Percentiles rank a stretch among this genome's conserved stretches.
These are phyloP conservation scores for Cladosporium cucumerinum DNA, from an alignment of 2,329 filamentous ascomycete genomes.

Conservation along the genomic window DNA sequence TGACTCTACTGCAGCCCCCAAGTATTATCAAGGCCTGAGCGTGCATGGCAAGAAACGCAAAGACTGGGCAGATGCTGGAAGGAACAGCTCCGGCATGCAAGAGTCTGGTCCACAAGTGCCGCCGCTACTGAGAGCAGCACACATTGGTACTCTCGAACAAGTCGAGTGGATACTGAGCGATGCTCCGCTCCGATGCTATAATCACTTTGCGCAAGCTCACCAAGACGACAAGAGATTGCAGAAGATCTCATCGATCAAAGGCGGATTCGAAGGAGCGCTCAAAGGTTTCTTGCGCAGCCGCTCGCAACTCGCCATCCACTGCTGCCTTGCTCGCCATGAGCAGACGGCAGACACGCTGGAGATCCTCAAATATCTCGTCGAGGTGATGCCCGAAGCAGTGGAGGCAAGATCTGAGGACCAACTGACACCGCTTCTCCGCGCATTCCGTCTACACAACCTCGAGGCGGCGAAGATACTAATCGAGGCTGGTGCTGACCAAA, in stretches of 20 bases:
- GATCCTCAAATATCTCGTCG: constrained; percentile 64
- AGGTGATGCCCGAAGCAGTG: constrained; percentile 58
- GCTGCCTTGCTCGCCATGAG: constrained; percentile 49
- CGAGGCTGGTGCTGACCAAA: constrained; percentile 66
- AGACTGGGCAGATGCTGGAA: constrained; percentile 70
- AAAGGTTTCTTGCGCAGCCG: constrained; percentile 59
- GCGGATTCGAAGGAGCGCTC: constrained; percentile 63
- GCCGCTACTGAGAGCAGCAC: constrained; percentile 60
- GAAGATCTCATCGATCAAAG: constrained; percentile 56
- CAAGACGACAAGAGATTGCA: constrained; percentile 61
- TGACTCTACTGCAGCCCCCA: constrained; percentile 58
- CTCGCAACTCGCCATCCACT: constrained; percentile 61
- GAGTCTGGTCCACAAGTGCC: constrained; percentile 42
- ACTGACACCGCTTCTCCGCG: constrained; percentile 66
- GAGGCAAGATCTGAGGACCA: constrained; percentile 57
- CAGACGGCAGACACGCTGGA: constrained; percentile 44
- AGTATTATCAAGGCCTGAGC: constrained; percentile 72
- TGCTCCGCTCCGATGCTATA: constrained; percentile 63
- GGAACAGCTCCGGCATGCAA: constrained; percentile 32
- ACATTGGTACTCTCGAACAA: constrained; percentile 58
- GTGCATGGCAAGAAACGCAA: constrained; percentile 70
- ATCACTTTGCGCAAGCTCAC: constrained; percentile 63
- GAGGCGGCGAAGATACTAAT: constrained; percentile 61
- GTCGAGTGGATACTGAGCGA: constrained; percentile 77
- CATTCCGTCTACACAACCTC: constrained; percentile 55